Base-by-base conservation (phyloP, 441 rosid genomes). In the Croton setiger region DNA sequence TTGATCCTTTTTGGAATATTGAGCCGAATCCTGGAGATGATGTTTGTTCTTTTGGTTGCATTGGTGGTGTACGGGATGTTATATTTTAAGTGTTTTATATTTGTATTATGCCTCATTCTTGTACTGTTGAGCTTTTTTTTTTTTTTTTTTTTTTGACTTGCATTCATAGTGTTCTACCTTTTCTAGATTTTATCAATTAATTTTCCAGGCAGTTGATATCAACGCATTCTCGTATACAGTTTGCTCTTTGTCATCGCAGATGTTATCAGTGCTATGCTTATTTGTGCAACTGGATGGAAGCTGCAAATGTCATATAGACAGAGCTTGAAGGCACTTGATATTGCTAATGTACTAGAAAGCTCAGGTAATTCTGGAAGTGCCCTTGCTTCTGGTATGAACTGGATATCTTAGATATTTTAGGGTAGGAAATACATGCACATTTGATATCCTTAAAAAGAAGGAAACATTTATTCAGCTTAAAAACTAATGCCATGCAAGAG, bases 201-300 rank as follows among this genome's bases (percentile, higher is more conserved):
- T 60, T 60, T 71, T 69, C 49, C 48, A 31, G 23, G 41, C 58
- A 3, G 67, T 75, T 76, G 66, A 78, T 76, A 70, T 77, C 74
- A 72, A 79, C 81, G 71, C 67, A 63, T 81, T 70, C 80, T 87
- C 74, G 89, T 84, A 84, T 86, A 81, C 86, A 95, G 97, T 81
- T 84, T 95, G 83, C 79, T 90, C 76, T 79, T 90, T 80, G 91
- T 87, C 74, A 73, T 86, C 76, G 93, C 95, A 83, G 98, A 95
- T 87, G 64, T 95, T 70, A 60, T 87, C 69, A 88, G 85, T 81
- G 96, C 97, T 55, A 43, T 89, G 85, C 89, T 95, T 72, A 81
- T 95, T 79, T 84, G 96, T 41, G 86, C 86, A 41, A 86, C 77
- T 64, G 98, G 97, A 57, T 65, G 72, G 72, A 82, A 72, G 66